These are phyloP conservation scores for Hyaloperonospora brassicae DNA, from an alignment of 352 stramenopile genomes.

Conservation along the genomic window DNA sequence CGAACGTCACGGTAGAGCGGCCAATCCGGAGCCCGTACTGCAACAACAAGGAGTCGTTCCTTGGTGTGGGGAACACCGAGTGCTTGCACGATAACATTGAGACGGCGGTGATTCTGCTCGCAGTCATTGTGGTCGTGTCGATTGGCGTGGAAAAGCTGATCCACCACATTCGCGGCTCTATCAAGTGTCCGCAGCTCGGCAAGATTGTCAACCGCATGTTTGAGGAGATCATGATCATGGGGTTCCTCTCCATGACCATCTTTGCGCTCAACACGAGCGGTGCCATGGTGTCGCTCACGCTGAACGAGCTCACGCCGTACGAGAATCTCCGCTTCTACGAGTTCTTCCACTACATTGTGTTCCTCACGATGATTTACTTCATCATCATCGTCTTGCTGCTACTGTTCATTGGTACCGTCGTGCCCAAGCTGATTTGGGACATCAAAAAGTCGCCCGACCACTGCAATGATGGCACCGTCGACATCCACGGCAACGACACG, in stretches of 20 bases:
- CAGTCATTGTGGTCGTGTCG: slow-evolving; percentile 68
- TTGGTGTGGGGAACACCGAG: slow-evolving; percentile 73
- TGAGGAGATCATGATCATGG: slow-evolving; percentile 85
- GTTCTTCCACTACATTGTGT: slow-evolving; percentile 88
- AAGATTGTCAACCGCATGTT: slow-evolving; percentile 83
- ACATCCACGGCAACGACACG: slow-evolving; percentile 23
- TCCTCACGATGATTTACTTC: slow-evolving; percentile 86
- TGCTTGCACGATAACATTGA: slow-evolving; percentile 68
- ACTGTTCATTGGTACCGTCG: slow-evolving; percentile 77
- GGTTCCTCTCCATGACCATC: slow-evolving; percentile 85
- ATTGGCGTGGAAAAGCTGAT: slow-evolving; percentile 56
- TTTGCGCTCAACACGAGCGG: slow-evolving; percentile 83
- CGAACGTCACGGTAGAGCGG: slow-evolving; percentile 5
- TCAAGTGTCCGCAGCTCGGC: slow-evolving; percentile 70
- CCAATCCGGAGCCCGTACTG: slow-evolving; percentile 20
- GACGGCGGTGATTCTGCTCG: slow-evolving; percentile 67
- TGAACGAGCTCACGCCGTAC: slow-evolving; percentile 36
- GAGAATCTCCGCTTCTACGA: slow-evolving; percentile 84
- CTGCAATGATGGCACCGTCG: slow-evolving; percentile 19
- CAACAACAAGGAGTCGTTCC: slow-evolving; percentile 49
- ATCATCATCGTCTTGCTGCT: slow-evolving; percentile 80
- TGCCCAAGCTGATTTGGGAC: slow-evolving; percentile 72
- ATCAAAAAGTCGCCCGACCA: slow-evolving; percentile 28
- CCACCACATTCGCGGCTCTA: slow-evolving; percentile 36
- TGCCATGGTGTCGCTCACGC: slow-evolving; percentile 42